phyloP scores from a whole-genome alignment of 192 early-diverging fungal species.

The Kickxella alabastrina region DNA sequence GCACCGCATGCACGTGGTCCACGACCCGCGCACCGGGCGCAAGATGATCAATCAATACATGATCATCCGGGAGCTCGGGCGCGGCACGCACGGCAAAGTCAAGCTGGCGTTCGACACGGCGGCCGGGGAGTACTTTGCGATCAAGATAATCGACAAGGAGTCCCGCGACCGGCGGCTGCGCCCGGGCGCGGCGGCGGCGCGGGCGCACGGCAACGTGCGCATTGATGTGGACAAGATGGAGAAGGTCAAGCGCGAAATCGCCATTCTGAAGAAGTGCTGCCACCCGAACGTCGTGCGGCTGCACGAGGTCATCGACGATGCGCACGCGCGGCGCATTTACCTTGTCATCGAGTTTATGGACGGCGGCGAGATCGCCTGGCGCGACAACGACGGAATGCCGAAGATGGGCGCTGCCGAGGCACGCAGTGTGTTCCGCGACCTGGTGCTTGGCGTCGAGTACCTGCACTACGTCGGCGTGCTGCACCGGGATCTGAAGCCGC shows the following conservation, averaged over 20 bases:
- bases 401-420: slow-evolving; percentile 60
- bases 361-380: slow-evolving; percentile 90
- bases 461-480: slow-evolving; percentile 93
- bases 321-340: slow-evolving; percentile 85
- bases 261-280: slow-evolving; percentile 91
- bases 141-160: slow-evolving; percentile 57
- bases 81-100: slow-evolving; percentile 95
- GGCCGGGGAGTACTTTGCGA: slow-evolving; percentile 64
- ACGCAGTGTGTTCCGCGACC: slow-evolving; percentile 80
- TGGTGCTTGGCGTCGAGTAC: slow-evolving; percentile 89
- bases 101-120: slow-evolving; percentile 81
- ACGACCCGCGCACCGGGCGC: slow-evolving; percentile 80
- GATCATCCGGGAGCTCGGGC: slow-evolving; percentile 82
- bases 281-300: slow-evolving; percentile 90
- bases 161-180: slow-evolving; percentile 45
- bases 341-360: slow-evolving; percentile 90
- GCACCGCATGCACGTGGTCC: slow-evolving; percentile 72
- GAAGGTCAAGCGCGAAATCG: slow-evolving; percentile 92
- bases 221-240: slow-evolving; percentile 54
- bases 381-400: slow-evolving; percentile 61
- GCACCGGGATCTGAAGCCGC: slow-evolving; percentile 97
- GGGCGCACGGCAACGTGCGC: slow-evolving; percentile 41
- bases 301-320: slow-evolving; percentile 94
- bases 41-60: slow-evolving; percentile 97
- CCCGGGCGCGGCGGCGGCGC: slow-evolving; percentile 12